Conservation (phyloP, 73 alveolate genomes). For the Urostyla sp. region DNA sequence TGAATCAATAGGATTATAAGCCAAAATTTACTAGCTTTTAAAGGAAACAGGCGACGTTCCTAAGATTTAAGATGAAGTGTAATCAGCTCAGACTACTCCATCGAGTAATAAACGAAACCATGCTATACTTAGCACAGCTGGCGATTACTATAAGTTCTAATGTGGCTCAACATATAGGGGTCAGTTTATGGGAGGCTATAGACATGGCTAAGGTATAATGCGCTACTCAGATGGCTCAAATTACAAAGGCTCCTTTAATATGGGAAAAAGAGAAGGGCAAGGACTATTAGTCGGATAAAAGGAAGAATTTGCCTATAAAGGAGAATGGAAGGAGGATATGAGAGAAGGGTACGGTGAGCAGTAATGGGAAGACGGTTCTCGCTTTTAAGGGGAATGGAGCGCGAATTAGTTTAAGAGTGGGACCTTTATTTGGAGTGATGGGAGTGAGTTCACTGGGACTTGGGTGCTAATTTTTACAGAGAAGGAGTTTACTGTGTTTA, state of each 20-base stretch:
- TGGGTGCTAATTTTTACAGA: no score
- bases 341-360: slow-evolving; percentile 80
- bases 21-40: neutral
- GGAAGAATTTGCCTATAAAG: slow-evolving; percentile 63
- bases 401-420: slow-evolving; percentile 78
- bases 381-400: slow-evolving; percentile 92
- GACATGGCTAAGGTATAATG: slow-evolving; percentile 38
- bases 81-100: slow-evolving; percentile 6
- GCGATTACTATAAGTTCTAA: slow-evolving; percentile 13
- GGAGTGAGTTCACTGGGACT: slow-evolving; percentile 57
- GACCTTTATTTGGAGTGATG: slow-evolving; percentile 50
- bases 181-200: neutral
- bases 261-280: slow-evolving; percentile 28
- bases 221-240: neutral
- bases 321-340: slow-evolving; percentile 80
- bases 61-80: neutral
- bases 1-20: neutral
- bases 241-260: slow-evolving; percentile 7
- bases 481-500: no score
- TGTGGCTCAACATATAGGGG: slow-evolving; percentile 44
- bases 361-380: slow-evolving; percentile 79
- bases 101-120: neutral
- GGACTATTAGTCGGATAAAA: slow-evolving; percentile 27
- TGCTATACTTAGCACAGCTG: no score
- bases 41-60: neutral